phyloP scores from a whole-genome alignment of 306 rosid genomes.

The Quercus engelmannii region DNA sequence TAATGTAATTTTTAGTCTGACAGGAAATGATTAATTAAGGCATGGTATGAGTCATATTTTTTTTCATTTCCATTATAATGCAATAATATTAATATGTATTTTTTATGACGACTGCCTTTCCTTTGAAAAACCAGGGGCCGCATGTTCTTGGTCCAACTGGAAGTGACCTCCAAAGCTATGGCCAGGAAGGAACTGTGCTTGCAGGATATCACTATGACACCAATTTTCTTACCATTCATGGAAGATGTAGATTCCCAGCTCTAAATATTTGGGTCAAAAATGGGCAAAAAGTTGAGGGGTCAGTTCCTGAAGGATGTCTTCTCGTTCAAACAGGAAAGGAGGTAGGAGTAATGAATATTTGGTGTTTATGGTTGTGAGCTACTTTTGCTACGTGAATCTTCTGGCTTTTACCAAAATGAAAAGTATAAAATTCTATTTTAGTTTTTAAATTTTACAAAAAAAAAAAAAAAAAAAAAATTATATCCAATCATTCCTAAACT shows the following conservation, averaged over 20 bases:
- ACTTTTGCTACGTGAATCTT: no score
- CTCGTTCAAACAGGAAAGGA: slow-evolving; percentile 92
- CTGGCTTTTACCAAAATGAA: no score
- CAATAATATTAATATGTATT: neutral
- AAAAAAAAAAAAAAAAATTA: rapidly evolving
- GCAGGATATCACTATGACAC: slow-evolving; percentile 96
- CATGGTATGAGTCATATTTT: neutral
- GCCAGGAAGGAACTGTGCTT: slow-evolving; percentile 73
- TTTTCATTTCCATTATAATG: slow-evolving; percentile 6
- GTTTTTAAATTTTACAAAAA: no score
- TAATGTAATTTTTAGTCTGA: neutral
- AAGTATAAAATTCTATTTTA: no score
- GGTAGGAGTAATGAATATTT: slow-evolving; percentile 42
- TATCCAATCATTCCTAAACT: no score
- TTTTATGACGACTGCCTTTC: neutral
- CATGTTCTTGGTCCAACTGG: slow-evolving; percentile 97
- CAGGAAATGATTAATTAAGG: no score
- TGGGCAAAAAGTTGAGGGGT: slow-evolving; percentile 84
- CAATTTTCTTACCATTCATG: slow-evolving; percentile 87
- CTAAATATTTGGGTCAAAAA: slow-evolving; percentile 85
- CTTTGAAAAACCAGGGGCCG: slow-evolving; percentile 66
- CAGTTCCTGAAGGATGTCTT: slow-evolving; percentile 89
- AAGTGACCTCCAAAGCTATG: slow-evolving; percentile 71
- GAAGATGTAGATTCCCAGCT: slow-evolving; percentile 92
- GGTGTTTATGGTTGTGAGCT: neutral